phyloP scores from a whole-genome alignment of 2,329 filamentous ascomycete species.

The Fusarium irregulare region DNA sequence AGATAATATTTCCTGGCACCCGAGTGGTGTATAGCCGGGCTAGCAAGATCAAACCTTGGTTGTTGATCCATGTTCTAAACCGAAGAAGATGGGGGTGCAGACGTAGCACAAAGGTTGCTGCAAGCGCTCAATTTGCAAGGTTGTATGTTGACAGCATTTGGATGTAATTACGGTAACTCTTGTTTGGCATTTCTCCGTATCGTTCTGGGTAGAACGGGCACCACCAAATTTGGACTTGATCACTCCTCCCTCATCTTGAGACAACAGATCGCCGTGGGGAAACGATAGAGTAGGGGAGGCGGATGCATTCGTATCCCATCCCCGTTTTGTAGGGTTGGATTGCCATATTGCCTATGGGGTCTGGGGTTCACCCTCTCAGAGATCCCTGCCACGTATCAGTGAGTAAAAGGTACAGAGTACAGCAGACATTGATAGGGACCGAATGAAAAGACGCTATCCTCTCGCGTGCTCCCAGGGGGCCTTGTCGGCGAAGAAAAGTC shows the following conservation, averaged over 20 bases:
- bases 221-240: not conserved
- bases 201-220: not conserved
- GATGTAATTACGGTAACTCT: not conserved
- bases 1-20: conserved; percentile 25
- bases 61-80: conserved; percentile 17
- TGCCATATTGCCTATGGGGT: conserved; percentile 14
- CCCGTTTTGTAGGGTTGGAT: conserved; percentile 20
- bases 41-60: conserved; percentile 26
- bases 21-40: conserved; percentile 19
- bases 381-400: conserved; percentile 22
- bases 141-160: conserved; percentile 10
- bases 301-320: conserved; percentile 29
- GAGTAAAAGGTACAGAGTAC: not conserved
- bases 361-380: conserved; percentile 13
- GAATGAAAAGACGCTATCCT: conserved; percentile 18
- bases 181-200: not conserved
- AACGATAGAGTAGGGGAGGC: conserved; percentile 1
- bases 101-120: conserved; percentile 27
- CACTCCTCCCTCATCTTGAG: conserved; percentile 4
- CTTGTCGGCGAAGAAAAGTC: conserved; percentile 13
- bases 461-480: conserved; percentile 11
- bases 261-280: conserved; percentile 21
- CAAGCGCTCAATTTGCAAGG: conserved; percentile 29
- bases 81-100: conserved; percentile 35
- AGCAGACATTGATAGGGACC: conserved; percentile 10